phyloP scores from a whole-genome alignment of 768 basidiomycete species.

The Leccinum subgranulosum region DNA sequence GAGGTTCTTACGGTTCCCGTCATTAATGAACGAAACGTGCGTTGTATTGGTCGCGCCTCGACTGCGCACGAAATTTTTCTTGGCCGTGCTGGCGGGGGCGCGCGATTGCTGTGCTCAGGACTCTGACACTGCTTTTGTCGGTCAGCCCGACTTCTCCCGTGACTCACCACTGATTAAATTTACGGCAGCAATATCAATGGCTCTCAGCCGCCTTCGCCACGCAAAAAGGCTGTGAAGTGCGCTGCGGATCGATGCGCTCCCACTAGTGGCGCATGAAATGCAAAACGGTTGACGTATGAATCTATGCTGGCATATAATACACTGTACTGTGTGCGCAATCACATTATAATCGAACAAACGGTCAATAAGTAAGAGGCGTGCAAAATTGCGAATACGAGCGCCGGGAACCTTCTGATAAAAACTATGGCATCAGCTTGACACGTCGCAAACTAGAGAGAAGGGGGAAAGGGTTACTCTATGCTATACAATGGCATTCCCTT shows the following conservation, averaged over 20 bases:
- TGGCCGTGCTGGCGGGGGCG: neutral
- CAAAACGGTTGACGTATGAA: neutral
- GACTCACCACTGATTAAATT: neutral
- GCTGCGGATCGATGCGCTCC: neutral
- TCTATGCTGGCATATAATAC: neutral
- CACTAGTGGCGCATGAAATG: neutral
- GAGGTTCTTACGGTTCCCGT: neutral
- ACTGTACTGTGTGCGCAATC: neutral
- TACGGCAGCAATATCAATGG: constrained; percentile 11
- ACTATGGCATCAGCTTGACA: neutral
- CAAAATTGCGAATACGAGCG: neutral
- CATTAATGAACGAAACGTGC: neutral
- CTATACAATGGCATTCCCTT: neutral
- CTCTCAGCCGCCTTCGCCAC: neutral
- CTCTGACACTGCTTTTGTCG: neutral
- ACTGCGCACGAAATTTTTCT: constrained; percentile 7
- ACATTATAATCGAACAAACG: neutral
- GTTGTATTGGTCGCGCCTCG: neutral
- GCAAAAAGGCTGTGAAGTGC: constrained; percentile 12
- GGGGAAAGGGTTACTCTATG: neutral
- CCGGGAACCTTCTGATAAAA: neutral
- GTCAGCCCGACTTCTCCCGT: neutral
- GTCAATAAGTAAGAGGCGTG: neutral
- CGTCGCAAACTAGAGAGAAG: neutral
- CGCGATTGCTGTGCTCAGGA: constrained; percentile 12